Conservation (phyloP, 2,329 filamentous ascomycete species). For the Cercospora brassicicola region DNA sequence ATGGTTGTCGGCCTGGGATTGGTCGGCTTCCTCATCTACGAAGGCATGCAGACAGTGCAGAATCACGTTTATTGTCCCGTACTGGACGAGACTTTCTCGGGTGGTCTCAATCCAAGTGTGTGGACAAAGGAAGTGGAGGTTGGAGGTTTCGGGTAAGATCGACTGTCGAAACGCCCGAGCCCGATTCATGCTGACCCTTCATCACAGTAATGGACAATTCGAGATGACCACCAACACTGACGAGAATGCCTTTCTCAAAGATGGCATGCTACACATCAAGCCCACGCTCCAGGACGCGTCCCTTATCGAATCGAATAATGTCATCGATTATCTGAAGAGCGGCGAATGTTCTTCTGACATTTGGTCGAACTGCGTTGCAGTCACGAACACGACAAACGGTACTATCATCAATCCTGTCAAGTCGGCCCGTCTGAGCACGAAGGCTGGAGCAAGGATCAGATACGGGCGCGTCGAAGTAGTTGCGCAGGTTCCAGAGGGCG, state of each 20-base stretch:
- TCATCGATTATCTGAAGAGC: slow-evolving; percentile 66
- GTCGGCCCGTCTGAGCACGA: slow-evolving; percentile 77
- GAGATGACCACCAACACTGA: slow-evolving; percentile 70
- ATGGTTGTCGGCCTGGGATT: slow-evolving; percentile 67
- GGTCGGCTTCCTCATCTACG: slow-evolving; percentile 71
- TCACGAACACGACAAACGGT: slow-evolving; percentile 74
- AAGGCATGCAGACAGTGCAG: slow-evolving; percentile 69
- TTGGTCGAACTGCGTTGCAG: slow-evolving; percentile 63
- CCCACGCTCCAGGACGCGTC: slow-evolving; percentile 71
- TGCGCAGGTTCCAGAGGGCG: slow-evolving; percentile 72
- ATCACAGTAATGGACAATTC: slow-evolving; percentile 71
- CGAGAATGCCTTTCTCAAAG: slow-evolving; percentile 71
- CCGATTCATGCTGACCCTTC: slow-evolving; percentile 19
- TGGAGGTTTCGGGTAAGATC: slow-evolving; percentile 70
- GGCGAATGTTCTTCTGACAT: slow-evolving; percentile 66
- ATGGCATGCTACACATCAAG: slow-evolving; percentile 71
- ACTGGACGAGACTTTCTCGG: slow-evolving; percentile 64
- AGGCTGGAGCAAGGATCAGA: slow-evolving; percentile 67
- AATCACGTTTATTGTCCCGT: slow-evolving; percentile 72
- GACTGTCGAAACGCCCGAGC: not conserved
- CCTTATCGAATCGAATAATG: slow-evolving; percentile 64
- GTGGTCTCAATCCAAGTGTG: slow-evolving; percentile 55
- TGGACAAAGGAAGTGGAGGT: slow-evolving; percentile 76
- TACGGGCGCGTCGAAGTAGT: slow-evolving; percentile 80
- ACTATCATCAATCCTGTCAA: slow-evolving; percentile 75